Evolutionary conservation across 805 yeast genomes (phyloP), one percentile per base, ranked within the genome.

Genomic region (Naumovozyma dairenensis): DNA sequence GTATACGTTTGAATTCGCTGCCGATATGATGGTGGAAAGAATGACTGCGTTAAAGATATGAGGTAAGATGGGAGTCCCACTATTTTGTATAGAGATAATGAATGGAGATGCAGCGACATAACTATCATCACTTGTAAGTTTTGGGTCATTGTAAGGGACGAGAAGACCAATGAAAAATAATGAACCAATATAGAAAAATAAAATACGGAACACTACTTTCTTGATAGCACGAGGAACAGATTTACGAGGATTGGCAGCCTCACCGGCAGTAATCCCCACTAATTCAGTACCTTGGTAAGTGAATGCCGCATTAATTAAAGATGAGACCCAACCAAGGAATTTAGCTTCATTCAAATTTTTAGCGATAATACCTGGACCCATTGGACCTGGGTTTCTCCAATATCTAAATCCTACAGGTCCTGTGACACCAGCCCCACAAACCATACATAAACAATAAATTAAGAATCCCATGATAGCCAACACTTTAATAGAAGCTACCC

Each of bases 281-380:
- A 78, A 65, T 55, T 80, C 92, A 32, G 80, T 77, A 57, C 87
- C 87, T 60, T 79, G 86, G 56, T 71, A 80, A 18, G 87, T 80
- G 65, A 80, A 80, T n/a, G 82, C 80, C 24, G 87, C 83, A 37
- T 72, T 72, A 42, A 80, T 68, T 47, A 80, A 64, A 4, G 85
- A 77, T 7, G 75, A 65, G 34, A 78, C 69, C 79, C 80, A 77
- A 33, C 84, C 84, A 32, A 77, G 59, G 49, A 79, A 77, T 51
- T 77, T 65, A 32, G 66, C 81, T 30, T 78, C 73, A 40, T 65
- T 62, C 6, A 46, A 47, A 49, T 72, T 63, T 12, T 51, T 40
- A 9, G 74, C 73, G 22, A 70, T 56, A 24, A 69, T 67, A 33
- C 83, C 84, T 31, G 72, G 74, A 30, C 83, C 81, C 75, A 80